Evolutionary conservation across 2,329 filamentous ascomycete species (phyloP).

Genomic region (Diaporthe humulicola): DNA sequence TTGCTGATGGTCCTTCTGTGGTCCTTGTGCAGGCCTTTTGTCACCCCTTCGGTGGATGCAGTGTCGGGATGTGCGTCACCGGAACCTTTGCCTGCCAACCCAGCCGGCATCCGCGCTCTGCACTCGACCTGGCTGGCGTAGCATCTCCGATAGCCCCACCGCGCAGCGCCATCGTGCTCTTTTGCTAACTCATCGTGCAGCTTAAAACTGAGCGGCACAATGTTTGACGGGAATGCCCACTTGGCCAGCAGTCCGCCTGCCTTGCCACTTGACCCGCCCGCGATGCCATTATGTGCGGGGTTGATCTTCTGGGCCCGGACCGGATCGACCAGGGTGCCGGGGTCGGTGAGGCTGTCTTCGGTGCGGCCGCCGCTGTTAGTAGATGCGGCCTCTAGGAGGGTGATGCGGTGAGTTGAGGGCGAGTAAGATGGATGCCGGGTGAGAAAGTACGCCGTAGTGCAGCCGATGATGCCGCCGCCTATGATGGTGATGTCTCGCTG

Average conservation of each 20-base stretch:
- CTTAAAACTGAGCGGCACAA: constrained; percentile 78
- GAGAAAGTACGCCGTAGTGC: constrained; percentile 80
- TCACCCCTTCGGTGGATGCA: constrained; percentile 22
- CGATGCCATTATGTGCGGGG: constrained; percentile 63
- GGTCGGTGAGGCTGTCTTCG: constrained; percentile 49
- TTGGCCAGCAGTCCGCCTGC: constrained; percentile 80
- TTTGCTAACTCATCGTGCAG: constrained; percentile 77
- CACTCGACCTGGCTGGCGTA: constrained; percentile 43
- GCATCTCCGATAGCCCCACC: constrained; percentile 77
- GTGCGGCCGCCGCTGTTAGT: constrained; percentile 51
- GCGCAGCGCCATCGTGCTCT: constrained; percentile 74
- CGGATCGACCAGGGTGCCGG: constrained; percentile 47
- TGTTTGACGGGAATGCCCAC: constrained; percentile 80
- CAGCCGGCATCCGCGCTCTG: constrained; percentile 23
- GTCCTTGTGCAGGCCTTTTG: constrained; percentile 39
- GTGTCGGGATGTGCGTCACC: neutral
- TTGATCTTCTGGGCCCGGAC: constrained; percentile 44
- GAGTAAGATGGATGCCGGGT: constrained; percentile 79
- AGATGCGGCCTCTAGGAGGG: constrained; percentile 72
- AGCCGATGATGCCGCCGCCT: constrained; percentile 84
- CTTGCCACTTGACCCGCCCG: constrained; percentile 82
- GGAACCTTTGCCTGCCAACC: neutral
- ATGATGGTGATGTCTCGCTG: constrained; percentile 44
- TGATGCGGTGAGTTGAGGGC: constrained; percentile 74
- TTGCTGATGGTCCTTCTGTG: constrained; percentile 45